Percentiles rank a stretch among this genome's conserved stretches.
phyloP scores from a whole-genome alignment of 345 rosid species.

The Salix exigua region DNA sequence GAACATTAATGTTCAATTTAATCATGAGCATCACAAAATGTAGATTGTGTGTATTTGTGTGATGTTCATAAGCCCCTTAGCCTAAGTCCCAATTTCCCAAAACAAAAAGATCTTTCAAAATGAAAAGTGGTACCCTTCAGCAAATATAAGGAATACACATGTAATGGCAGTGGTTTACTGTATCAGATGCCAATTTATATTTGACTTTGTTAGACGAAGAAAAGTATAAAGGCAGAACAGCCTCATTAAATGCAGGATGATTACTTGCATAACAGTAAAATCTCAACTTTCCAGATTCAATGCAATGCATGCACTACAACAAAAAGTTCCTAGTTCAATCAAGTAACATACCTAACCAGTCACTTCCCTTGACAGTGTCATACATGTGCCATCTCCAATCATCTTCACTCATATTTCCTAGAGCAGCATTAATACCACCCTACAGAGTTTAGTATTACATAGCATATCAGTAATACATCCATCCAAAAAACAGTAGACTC shows the following conservation, averaged over 20 bases:
- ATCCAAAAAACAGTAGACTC: neutral
- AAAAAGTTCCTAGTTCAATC: neutral
- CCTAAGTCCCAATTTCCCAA: neutral
- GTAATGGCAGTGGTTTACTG: neutral
- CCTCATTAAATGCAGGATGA: neutral
- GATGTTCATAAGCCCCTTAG: neutral
- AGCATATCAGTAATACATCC: constrained; percentile 3
- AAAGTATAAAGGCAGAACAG: neutral
- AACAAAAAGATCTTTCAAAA: neutral
- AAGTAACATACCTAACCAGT: constrained; percentile 74
- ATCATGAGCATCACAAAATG: neutral
- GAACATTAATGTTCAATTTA: constrained; percentile 1
- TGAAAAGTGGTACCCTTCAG: neutral
- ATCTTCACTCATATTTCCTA: constrained; percentile 97
- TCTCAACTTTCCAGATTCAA: neutral
- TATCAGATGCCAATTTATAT: neutral
- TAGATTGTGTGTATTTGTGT: neutral
- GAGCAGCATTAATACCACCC: constrained; percentile 99
- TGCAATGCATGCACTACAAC: neutral
- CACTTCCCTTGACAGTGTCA: constrained; percentile 99
- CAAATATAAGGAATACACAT: neutral
- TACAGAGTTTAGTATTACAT: constrained; percentile 21
- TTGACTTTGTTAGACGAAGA: neutral
- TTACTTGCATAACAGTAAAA: neutral
- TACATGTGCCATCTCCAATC: constrained; percentile 99